A percentile compares a stretch with the other conserved stretches of the same genome.
Conservation (phyloP, 192 early-diverging fungal genomes). For the Dissophora ornata region DNA sequence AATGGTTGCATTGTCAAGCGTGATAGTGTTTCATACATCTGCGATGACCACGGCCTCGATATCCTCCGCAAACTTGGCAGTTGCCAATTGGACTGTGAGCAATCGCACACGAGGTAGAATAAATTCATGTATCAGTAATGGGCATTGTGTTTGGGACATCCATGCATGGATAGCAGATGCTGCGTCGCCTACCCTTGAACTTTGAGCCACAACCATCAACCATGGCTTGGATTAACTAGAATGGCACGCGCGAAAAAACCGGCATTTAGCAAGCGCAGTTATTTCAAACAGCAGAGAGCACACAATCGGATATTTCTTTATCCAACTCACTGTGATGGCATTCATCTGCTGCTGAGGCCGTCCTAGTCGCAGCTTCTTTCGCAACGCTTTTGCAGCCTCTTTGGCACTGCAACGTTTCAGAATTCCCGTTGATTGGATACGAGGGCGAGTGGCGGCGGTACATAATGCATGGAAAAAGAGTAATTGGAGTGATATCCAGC, state of each 20-base stretch:
- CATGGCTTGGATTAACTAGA: constrained; percentile 54
- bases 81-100: constrained; percentile 44
- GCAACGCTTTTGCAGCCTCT: constrained; percentile 35
- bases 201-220: constrained; percentile 53
- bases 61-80: constrained; percentile 49
- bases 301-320: not conserved
- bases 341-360: constrained; percentile 33
- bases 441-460: not conserved
- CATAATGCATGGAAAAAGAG: not conserved
- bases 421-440: not conserved
- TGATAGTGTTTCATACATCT: constrained; percentile 21
- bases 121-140: not conserved
- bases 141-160: too few species aligned
- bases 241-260: not conserved
- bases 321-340: constrained; percentile 27
- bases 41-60: constrained; percentile 45
- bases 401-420: constrained; percentile 16
- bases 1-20: not conserved
- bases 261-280: not conserved
- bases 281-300: not conserved
- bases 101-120: not conserved
- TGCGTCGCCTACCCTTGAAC: constrained; percentile 35
- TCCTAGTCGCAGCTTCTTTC: constrained; percentile 17
- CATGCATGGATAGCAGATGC: too few species aligned
- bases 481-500: too few species aligned